phyloP scores from a whole-genome alignment of 306 rosid species.

The Canavalia gladiata region DNA sequence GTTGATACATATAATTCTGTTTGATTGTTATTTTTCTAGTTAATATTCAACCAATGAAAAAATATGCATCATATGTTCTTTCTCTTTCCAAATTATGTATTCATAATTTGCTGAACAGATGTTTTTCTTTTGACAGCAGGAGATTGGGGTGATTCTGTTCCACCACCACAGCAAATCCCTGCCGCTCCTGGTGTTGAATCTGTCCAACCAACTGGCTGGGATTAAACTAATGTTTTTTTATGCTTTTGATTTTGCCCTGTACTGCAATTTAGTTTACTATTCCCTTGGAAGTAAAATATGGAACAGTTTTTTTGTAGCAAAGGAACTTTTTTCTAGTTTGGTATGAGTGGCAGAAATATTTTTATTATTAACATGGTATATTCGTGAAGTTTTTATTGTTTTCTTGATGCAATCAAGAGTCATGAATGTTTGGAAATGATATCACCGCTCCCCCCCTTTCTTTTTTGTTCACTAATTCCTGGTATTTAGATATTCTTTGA shows the following conservation, averaged over 20 bases:
- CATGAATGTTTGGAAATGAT: background rate
- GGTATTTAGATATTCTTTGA: background rate
- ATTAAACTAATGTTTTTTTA: conserved; percentile 31
- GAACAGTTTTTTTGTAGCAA: conserved; percentile 29
- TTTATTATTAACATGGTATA: conserved; percentile 33
- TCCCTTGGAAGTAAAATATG: conserved; percentile 30
- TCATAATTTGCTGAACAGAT: background rate
- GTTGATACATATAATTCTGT: background rate
- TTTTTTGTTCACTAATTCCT: background rate
- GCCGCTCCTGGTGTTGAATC: conserved; percentile 25
- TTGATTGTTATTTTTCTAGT: background rate
- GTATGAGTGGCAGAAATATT: conserved; percentile 28
- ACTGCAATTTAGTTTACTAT: background rate
- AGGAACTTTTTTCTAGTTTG: conserved; percentile 4
- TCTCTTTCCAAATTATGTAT: background rate
- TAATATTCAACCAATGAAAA: background rate
- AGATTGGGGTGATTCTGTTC: conserved; percentile 57
- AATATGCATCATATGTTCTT: background rate
- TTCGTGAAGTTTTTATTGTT: conserved; percentile 8
- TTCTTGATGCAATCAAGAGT: conserved; percentile 14
- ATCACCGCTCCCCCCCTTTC: no score
- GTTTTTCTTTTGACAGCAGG: conserved; percentile 2
- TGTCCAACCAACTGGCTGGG: conserved; percentile 57
- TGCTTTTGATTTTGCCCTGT: background rate
- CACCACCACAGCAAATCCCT: conserved; percentile 43